Evolutionary conservation across 176 grass and related monocot genomes (phyloP).

Genomic region (Elaeis guineensis): DNA sequence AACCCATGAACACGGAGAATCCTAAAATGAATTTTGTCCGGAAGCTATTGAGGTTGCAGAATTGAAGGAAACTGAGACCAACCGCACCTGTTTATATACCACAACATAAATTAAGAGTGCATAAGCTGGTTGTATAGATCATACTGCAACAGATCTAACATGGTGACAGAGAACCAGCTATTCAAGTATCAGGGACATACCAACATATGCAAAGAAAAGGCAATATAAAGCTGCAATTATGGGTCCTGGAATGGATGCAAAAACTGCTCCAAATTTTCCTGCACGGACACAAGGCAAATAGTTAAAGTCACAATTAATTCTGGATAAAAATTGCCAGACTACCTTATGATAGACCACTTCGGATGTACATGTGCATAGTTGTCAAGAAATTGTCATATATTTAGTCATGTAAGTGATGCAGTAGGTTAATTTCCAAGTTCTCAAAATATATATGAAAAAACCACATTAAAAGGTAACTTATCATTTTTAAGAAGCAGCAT

Average conservation of each 20-base stretch:
- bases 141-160: no score
- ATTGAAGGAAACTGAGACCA: slow-evolving; percentile 69
- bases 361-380: no score
- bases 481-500: no score
- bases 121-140: no score
- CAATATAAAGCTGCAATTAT: slow-evolving; percentile 34
- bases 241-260: slow-evolving; percentile 40
- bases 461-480: no score
- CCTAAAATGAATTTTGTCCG: slow-evolving; percentile 79
- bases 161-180: background rate
- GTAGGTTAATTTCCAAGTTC: no score
- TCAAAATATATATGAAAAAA: no score
- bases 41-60: slow-evolving; percentile 90
- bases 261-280: slow-evolving; percentile 56
- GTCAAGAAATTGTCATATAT: no score
- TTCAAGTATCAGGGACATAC: slow-evolving; percentile 18
- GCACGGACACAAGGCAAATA: background rate
- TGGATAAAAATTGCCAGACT: no score
- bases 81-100: slow-evolving; percentile 55
- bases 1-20: slow-evolving; percentile 85
- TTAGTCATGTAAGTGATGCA: no score
- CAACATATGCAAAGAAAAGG: slow-evolving; percentile 48
- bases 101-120: background rate
- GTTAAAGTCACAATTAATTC: no score
- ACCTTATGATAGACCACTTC: no score